Percentiles rank a stretch among this genome's conserved stretches.
Conservation (phyloP, 345 rosid genomes). For the Lenwebbia sp. region DNA sequence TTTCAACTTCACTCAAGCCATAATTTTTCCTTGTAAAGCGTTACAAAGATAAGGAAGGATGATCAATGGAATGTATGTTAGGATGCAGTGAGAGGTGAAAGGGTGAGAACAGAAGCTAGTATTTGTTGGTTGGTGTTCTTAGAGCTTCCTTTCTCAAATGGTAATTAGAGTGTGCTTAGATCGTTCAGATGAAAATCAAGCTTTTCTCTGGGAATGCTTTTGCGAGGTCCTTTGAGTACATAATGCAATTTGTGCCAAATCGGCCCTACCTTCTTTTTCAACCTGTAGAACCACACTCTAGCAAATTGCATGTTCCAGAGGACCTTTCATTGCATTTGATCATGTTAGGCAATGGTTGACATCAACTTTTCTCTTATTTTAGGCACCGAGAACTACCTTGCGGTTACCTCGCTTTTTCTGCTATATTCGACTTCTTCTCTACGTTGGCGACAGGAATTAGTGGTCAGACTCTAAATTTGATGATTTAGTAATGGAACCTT, state of each 20-base stretch:
- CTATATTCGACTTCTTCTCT: background rate
- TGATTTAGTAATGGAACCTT: background rate
- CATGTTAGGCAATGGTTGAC: background rate
- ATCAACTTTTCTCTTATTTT: background rate
- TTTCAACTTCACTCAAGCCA: background rate
- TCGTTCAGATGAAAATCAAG: background rate
- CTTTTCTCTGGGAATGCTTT: background rate
- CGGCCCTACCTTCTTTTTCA: background rate
- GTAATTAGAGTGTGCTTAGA: background rate
- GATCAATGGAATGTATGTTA: background rate
- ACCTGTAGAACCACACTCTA: background rate
- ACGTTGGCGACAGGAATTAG: background rate
- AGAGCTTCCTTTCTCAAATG: background rate
- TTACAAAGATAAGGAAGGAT: background rate
- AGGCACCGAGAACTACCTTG: background rate
- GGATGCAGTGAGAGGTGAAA: background rate
- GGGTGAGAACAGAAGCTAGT: background rate
- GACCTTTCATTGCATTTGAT: background rate
- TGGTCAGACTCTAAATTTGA: background rate
- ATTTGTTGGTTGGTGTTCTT: background rate
- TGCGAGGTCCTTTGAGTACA: background rate
- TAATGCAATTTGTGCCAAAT: background rate
- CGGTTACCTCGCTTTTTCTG: background rate
- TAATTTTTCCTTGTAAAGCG: background rate
- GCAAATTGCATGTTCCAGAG: background rate